Conservation (phyloP, 306 rosid genomes). For the Ormosia emarginata region DNA sequence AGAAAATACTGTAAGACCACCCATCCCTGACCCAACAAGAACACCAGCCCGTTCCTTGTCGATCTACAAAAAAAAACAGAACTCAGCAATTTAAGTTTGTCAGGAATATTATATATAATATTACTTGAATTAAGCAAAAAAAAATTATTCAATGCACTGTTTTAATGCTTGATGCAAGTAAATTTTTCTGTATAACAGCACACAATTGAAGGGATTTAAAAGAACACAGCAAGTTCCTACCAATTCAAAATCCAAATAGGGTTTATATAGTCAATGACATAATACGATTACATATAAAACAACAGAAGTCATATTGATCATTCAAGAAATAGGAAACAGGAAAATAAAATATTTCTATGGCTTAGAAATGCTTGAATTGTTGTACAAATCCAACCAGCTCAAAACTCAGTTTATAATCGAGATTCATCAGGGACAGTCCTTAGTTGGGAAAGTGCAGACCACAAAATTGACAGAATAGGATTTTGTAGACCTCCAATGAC, state of each 20-base stretch:
- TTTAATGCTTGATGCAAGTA: not conserved
- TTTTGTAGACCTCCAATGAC: too few relatives aligned
- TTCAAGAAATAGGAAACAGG: not conserved
- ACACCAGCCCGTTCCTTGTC: slow-evolving; percentile 87
- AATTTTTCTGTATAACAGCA: not conserved
- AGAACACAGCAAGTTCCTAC: not conserved
- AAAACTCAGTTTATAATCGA: too few relatives aligned
- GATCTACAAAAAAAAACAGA: slow-evolving; percentile 44
- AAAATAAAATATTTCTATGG: not conserved
- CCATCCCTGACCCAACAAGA: slow-evolving; percentile 97
- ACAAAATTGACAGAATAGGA: too few relatives aligned
- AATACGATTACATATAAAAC: not conserved
- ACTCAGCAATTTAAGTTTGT: not conserved
- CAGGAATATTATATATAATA: not conserved
- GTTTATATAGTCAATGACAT: not conserved
- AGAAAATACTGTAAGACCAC: slow-evolving; percentile 83
- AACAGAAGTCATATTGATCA: not conserved
- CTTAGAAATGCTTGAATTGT: not conserved
- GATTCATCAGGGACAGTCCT: too few relatives aligned
- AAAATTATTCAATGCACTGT: not conserved
- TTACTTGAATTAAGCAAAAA: not conserved
- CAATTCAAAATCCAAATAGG: not conserved
- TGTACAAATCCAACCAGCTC: too few relatives aligned
- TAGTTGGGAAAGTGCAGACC: too few relatives aligned
- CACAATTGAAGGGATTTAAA: not conserved